A percentile compares a stretch with the other conserved stretches of the same genome.
phyloP scores from a whole-genome alignment of 352 stramenopile species.

The Phytopythium kandeliae region DNA sequence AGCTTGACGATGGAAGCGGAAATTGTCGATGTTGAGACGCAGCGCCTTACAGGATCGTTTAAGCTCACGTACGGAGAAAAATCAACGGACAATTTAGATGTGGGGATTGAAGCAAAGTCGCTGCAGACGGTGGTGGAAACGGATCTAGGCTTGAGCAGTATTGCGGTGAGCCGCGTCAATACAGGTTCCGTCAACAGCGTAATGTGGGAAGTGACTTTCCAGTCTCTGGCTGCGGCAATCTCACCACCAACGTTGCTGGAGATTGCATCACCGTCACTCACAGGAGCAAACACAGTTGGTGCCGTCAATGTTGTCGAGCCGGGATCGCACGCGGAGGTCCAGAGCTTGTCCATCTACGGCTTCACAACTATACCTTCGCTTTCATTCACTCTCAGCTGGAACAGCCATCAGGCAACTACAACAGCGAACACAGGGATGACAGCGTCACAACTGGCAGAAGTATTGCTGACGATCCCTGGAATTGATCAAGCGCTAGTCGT shows the following conservation, averaged over 20 bases:
- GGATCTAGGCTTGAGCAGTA: conserved; percentile 10
- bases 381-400: conserved; percentile 36
- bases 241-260: conserved; percentile 12
- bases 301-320: conserved; percentile 9
- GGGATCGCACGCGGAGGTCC: conserved; percentile 28
- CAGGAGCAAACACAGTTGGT: conserved; percentile 13
- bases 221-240: conserved; percentile 16
- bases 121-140: conserved; percentile 24
- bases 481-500: conserved; percentile 21
- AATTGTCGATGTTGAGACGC: conserved; percentile 29
- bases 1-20: conserved; percentile 26
- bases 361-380: conserved; percentile 10
- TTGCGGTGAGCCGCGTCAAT: conserved; percentile 14
- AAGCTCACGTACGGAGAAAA: conserved; percentile 22
- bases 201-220: conserved; percentile 34
- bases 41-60: conserved; percentile 33
- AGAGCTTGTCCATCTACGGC: conserved; percentile 33
- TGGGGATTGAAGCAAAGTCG: conserved; percentile 9
- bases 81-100: conserved; percentile 28
- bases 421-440: conserved; percentile 20
- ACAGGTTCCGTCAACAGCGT: not conserved
- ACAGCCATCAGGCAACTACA: conserved; percentile 14
- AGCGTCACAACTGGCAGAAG: conserved; percentile 21
- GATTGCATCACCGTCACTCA: conserved; percentile 10
- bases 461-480: conserved; percentile 25